Evolutionary conservation across 2,329 filamentous ascomycete species (phyloP).

Genomic region (Claviceps citrina): DNA sequence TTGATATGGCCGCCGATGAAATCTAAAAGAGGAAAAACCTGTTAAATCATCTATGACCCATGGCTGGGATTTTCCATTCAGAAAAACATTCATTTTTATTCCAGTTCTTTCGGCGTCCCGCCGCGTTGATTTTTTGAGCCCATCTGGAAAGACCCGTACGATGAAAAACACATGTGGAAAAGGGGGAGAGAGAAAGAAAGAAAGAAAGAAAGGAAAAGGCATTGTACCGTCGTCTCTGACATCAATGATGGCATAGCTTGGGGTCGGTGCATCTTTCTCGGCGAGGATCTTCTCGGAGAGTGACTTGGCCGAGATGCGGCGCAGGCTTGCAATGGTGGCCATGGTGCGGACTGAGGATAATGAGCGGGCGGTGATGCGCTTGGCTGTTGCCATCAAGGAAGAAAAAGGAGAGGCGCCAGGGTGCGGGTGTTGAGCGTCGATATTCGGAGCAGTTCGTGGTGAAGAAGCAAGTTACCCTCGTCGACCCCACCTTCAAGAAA

Average conservation of each 20-base stretch:
- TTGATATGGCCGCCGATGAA: conserved; percentile 83
- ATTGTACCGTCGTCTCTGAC: conserved; percentile 65
- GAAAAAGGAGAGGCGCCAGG: not conserved
- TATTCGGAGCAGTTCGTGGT: too few relatives aligned
- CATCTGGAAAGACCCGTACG: too few relatives aligned
- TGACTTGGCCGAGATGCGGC: conserved; percentile 51
- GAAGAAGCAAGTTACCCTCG: too few relatives aligned
- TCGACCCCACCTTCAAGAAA: too few relatives aligned
- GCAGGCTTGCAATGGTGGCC: conserved; percentile 45
- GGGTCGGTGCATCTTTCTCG: conserved; percentile 24
- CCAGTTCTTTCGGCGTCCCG: too few relatives aligned
- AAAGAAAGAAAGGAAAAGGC: not conserved
- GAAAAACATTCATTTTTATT: too few relatives aligned
- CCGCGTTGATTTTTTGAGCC: too few relatives aligned
- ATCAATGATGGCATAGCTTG: conserved; percentile 60
- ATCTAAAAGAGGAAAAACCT: conserved; percentile 36
- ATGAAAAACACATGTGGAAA: too few relatives aligned
- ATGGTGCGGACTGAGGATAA: conserved; percentile 14
- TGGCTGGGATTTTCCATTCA: not conserved
- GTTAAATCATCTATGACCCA: too few relatives aligned
- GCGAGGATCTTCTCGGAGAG: conserved; percentile 51
- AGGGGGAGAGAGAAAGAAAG: not conserved
- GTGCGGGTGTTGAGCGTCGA: too few relatives aligned
- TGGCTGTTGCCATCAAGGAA: not conserved
- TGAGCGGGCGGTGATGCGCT: not conserved